Evolutionary conservation across 768 basidiomycete genomes (phyloP), one percentile per base, ranked within the genome.

Genomic region (Lentinula guzmanii): DNA sequence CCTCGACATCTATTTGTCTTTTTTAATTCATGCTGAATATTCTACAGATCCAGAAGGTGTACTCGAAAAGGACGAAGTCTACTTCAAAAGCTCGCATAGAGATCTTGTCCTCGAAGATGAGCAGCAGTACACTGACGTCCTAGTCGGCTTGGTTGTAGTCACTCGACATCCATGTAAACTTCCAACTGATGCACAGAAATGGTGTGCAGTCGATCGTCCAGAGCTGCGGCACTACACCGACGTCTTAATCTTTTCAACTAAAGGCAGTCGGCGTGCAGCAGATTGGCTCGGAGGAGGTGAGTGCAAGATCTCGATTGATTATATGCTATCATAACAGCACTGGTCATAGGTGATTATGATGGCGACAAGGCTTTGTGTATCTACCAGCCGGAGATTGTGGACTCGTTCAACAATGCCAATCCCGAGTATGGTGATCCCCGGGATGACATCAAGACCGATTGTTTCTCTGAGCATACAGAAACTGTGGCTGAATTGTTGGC

Each of bases 101-200:
- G 71, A 68, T 43, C 63, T 82, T 52, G 51, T 66, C 2, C 71
- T 65, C 11, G 56, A 58, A 39, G 70, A 77, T 61, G 77, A 75
- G 1, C 65, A 75, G 1, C 65, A 69, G 7, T 64, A 64, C 24
- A 73, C 73, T 4, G 75, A 80, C 41, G 69, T 73, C 31, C 60
- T 82, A 4, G 33, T 72, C 15, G 79, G 80, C 1, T 71, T 73
- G 63, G 77, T 78, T 0, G 60, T 81, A 70, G 68, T 82, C 3
- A 78, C 78, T 34, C 72, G 80, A 18, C 74, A 77, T 64, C 80
- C 80, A 16, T 81, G 80, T 68, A 80, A 80, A 54, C 68, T 81
- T 5, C 78, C 80, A 5, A 77, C 76, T 5, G 80, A 81, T 64
- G 70, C 76, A 0, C 80, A 79, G 66, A 81, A 79, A 78, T 79